Percentiles rank a stretch among this genome's conserved stretches.
phyloP scores from a whole-genome alignment of 768 basidiomycete genomes.

The Leccinum variicolor region DNA sequence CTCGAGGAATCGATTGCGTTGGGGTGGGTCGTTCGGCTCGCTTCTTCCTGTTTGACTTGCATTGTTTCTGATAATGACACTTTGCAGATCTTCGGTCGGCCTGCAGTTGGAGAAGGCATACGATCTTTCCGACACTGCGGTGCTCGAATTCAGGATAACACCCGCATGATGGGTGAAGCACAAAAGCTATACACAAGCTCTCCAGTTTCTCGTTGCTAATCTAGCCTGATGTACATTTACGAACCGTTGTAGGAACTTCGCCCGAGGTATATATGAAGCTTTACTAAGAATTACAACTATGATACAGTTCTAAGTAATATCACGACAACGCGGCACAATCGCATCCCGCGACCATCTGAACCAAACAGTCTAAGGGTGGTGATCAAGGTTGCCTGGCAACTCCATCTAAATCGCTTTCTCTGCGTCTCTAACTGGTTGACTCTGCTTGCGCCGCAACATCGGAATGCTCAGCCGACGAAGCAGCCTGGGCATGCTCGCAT shows the following conservation, averaged over 20 bases:
- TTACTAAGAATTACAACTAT: background rate
- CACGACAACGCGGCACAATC: background rate
- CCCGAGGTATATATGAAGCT: background rate
- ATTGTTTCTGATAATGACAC: background rate
- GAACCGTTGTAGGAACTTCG: background rate
- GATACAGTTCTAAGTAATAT: background rate
- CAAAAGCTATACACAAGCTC: background rate
- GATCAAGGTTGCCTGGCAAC: background rate
- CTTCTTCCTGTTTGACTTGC: background rate
- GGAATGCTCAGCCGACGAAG: conserved; percentile 29
- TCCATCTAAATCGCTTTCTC: background rate
- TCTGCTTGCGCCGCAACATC: conserved; percentile 25
- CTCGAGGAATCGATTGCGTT: conserved; percentile 12
- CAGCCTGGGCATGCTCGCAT: conserved; percentile 19
- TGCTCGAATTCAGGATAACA: background rate
- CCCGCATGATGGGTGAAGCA: background rate
- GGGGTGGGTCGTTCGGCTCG: background rate
- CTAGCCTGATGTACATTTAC: background rate
- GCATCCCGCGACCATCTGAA: background rate
- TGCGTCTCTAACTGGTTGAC: conserved; percentile 5
- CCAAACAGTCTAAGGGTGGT: no score
- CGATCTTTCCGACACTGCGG: background rate
- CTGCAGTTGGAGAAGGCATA: background rate
- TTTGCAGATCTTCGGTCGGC: background rate
- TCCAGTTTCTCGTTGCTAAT: background rate